Evolutionary conservation across 176 grass and related monocot genomes (phyloP).

Genomic region (Carex parvula): DNA sequence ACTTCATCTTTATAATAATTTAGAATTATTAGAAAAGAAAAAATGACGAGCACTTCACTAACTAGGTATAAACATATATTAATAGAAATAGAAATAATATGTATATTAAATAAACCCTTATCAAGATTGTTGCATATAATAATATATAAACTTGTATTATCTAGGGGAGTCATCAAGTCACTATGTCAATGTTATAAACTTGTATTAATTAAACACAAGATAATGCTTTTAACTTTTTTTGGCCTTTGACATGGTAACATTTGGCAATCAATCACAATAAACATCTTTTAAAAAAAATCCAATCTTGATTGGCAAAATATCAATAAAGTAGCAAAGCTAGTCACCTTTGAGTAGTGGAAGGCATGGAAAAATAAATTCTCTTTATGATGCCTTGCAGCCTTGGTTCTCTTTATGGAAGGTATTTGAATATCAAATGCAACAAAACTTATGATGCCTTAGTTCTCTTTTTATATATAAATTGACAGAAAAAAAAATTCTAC

Average conservation of each 20-base stretch:
- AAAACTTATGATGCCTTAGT: neutral
- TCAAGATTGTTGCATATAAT: neutral
- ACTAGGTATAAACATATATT: too few species aligned
- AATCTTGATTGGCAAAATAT: neutral
- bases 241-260: neutral
- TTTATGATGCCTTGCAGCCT: too few species aligned
- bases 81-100: too few species aligned
- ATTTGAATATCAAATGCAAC: neutral
- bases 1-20: too few species aligned
- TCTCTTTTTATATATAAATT: neutral
- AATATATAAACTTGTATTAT: neutral
- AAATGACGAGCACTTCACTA: too few species aligned
- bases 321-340: neutral
- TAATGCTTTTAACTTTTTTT: neutral
- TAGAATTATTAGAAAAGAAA: too few species aligned
- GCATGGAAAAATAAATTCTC: neutral
- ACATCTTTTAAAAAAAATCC: neutral
- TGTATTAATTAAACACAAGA: neutral
- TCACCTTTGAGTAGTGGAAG: neutral
- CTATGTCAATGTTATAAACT: neutral
- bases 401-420: too few species aligned
- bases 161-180: neutral
- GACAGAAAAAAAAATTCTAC: neutral
- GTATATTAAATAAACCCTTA: neutral
- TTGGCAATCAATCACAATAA: neutral